Evolutionary conservation across 169 alveolate genomes (phyloP).

Genomic region (Toxoplasma gondii): DNA sequence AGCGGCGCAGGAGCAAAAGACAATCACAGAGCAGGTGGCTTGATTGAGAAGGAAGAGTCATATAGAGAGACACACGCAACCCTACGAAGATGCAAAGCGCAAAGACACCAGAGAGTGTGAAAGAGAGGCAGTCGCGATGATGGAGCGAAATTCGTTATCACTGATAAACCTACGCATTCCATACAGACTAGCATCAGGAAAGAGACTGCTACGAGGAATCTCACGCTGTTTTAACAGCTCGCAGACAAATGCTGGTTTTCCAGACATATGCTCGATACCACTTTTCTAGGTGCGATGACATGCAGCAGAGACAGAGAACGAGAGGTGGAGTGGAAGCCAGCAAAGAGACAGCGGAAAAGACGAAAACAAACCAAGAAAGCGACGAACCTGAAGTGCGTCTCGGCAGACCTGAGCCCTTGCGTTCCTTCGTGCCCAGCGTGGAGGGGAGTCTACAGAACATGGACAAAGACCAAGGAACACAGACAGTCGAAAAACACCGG

Average conservation of each 20-base stretch:
- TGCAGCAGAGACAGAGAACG: background rate
- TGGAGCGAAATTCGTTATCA: too few relatives aligned
- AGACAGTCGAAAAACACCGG: background rate
- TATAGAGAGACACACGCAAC: background rate
- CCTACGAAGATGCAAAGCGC: too few relatives aligned
- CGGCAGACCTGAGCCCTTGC: slow-evolving; percentile 18
- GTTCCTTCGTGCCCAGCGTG: slow-evolving; percentile 42
- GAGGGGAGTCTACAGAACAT: background rate
- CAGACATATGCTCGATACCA: too few relatives aligned
- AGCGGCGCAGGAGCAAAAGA: background rate
- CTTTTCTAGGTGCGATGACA: too few relatives aligned
- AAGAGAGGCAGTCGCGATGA: too few relatives aligned
- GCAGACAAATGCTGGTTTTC: too few relatives aligned
- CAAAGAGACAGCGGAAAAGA: background rate
- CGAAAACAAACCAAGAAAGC: background rate
- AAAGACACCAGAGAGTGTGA: too few relatives aligned
- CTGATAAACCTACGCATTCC: background rate
- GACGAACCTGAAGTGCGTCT: slow-evolving; percentile 24
- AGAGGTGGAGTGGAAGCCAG: background rate
- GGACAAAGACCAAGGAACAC: background rate
- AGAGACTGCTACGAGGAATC: too few relatives aligned
- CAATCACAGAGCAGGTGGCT: background rate
- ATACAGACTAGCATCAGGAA: too few relatives aligned
- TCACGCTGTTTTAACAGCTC: too few relatives aligned
- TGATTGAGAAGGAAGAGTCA: too few relatives aligned